Percentiles rank a stretch among this genome's conserved stretches.
Evolutionary conservation across 768 basidiomycete species (phyloP).

Genomic region (Leccinum subgranulosum): DNA sequence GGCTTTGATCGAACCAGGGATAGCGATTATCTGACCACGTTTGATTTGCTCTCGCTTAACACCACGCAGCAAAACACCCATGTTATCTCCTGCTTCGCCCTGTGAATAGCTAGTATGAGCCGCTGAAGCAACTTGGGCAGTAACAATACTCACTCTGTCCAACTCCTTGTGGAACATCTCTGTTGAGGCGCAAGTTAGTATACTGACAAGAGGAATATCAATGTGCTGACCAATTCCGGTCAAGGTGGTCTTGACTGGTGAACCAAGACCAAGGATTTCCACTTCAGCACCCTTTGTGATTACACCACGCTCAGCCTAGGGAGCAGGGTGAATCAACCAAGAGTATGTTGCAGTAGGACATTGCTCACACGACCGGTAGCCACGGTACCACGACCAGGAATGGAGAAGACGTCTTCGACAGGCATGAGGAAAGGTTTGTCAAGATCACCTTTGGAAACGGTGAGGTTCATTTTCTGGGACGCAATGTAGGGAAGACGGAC

Average conservation of each 20-base stretch:
- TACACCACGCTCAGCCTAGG: conserved; percentile 85
- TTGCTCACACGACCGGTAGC: conserved; percentile 82
- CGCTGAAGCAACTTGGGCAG: neutral
- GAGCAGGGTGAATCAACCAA: neutral
- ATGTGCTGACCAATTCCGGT: conserved; percentile 78
- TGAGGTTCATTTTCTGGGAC: neutral
- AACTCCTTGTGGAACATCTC: conserved; percentile 99
- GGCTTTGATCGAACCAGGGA: conserved; percentile 90
- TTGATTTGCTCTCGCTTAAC: conserved; percentile 95
- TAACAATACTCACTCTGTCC: conserved; percentile 59
- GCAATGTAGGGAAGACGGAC: conserved; percentile 42
- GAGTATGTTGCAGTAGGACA: neutral
- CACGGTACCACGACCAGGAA: conserved; percentile 97
- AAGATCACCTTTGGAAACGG: conserved; percentile 67
- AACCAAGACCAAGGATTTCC: conserved; percentile 87
- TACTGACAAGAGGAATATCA: neutral
- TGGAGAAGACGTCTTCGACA: conserved; percentile 96
- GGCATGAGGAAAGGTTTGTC: conserved; percentile 98
- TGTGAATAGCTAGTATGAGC: conserved; percentile 25
- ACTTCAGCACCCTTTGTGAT: conserved; percentile 91
- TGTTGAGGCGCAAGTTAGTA: conserved; percentile 29
- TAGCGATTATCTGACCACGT: conserved; percentile 88
- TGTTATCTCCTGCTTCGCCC: conserved; percentile 99
- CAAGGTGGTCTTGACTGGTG: conserved; percentile 82
- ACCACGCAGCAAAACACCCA: conserved; percentile 95